phyloP scores from a whole-genome alignment of 2,329 filamentous ascomycete species.

The Apiospora sp. region DNA sequence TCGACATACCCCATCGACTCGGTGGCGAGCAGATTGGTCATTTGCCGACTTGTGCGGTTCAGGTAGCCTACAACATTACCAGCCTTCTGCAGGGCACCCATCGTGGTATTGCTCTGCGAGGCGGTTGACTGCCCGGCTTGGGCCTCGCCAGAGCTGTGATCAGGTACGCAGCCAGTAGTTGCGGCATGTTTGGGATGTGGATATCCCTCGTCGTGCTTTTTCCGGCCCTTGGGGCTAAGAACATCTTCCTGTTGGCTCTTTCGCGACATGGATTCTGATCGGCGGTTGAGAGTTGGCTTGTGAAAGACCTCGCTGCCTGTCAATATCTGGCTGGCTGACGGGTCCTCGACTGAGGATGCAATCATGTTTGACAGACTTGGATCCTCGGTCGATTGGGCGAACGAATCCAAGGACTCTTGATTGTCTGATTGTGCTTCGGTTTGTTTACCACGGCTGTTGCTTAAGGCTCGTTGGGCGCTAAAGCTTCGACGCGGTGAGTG shows the following conservation, averaged over 20 bases:
- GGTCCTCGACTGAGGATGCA: slow-evolving; percentile 75
- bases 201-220: background rate
- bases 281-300: slow-evolving; percentile 70
- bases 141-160: slow-evolving; percentile 39
- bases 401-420: slow-evolving; percentile 76
- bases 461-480: slow-evolving; percentile 64
- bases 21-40: slow-evolving; percentile 83
- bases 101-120: slow-evolving; percentile 61
- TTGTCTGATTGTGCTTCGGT: slow-evolving; percentile 55
- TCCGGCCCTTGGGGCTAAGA: background rate
- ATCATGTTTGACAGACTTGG: slow-evolving; percentile 76
- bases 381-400: slow-evolving; percentile 75
- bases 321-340: slow-evolving; percentile 91
- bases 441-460: slow-evolving; percentile 56
- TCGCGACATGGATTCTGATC: slow-evolving; percentile 51
- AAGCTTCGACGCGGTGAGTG: slow-evolving; percentile 65
- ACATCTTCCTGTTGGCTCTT: background rate
- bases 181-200: slow-evolving; percentile 30
- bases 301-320: slow-evolving; percentile 88
- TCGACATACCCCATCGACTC: slow-evolving; percentile 97
- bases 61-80: slow-evolving; percentile 85
- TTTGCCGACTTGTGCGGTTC: slow-evolving; percentile 77
- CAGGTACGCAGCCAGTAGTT: slow-evolving; percentile 49
- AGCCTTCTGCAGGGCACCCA: slow-evolving; percentile 79
- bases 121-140: slow-evolving; percentile 48